Evolutionary conservation across 345 rosid genomes (phyloP).

Genomic region (Clarkia xantiana): DNA sequence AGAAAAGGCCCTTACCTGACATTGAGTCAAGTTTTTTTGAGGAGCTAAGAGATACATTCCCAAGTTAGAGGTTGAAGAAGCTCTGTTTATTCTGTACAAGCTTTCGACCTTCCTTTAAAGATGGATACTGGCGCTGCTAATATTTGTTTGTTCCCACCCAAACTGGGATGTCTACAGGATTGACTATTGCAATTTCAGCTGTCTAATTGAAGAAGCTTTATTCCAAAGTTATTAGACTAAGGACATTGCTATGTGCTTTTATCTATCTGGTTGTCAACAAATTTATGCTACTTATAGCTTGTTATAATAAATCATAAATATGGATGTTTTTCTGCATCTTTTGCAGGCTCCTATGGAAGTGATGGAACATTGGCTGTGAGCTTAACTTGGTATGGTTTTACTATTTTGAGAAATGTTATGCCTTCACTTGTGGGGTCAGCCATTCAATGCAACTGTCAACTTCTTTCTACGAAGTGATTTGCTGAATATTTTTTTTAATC

Average conservation of each 20-base stretch:
- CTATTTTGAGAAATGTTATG: slow-evolving; percentile 34
- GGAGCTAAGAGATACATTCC: slow-evolving; percentile 2
- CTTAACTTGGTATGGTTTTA: slow-evolving; percentile 29
- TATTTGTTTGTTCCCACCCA: background rate
- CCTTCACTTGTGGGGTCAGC: slow-evolving; percentile 34
- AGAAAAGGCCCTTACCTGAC: slow-evolving; percentile 5
- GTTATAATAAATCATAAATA: slow-evolving; percentile 15
- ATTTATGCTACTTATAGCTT: slow-evolving; percentile 15
- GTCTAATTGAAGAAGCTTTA: slow-evolving; percentile 6
- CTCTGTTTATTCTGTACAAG: slow-evolving; percentile 1
- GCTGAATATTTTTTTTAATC: slow-evolving; percentile 19
- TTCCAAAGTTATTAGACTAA: background rate
- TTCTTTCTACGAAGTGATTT: slow-evolving; percentile 52
- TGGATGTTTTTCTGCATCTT: slow-evolving; percentile 30
- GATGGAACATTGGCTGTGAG: slow-evolving; percentile 27
- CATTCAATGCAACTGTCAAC: slow-evolving; percentile 35
- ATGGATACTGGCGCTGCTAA: background rate
- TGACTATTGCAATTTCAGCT: background rate
- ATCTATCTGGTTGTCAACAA: slow-evolving; percentile 32
- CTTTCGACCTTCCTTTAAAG: background rate
- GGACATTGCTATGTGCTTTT: slow-evolving; percentile 18
- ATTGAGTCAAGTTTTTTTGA: slow-evolving; percentile 1
- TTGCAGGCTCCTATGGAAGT: slow-evolving; percentile 48
- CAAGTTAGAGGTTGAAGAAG: background rate
- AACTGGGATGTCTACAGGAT: background rate